These are phyloP conservation scores for Cordyceps cateniannulata DNA, from an alignment of 2,329 filamentous ascomycete species.

Conservation along the genomic window DNA sequence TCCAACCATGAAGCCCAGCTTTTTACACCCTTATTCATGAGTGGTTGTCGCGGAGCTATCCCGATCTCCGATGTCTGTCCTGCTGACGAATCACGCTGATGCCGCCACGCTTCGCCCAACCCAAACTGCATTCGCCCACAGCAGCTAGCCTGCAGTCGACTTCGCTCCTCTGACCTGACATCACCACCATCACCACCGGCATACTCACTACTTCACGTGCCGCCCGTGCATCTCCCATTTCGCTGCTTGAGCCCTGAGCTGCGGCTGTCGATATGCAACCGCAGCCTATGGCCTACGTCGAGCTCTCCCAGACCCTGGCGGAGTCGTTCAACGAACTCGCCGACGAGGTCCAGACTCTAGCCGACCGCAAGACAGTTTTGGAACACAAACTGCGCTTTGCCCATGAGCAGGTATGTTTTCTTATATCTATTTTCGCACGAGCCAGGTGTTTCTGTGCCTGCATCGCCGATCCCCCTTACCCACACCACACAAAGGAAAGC, in stretches of 20 bases:
- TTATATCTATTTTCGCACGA: not conserved
- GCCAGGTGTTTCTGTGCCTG: not conserved
- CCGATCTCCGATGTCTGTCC: slow-evolving; percentile 11
- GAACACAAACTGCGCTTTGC: slow-evolving; percentile 62
- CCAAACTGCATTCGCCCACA: not conserved
- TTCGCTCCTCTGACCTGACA: slow-evolving; percentile 4
- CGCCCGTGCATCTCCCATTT: not conserved
- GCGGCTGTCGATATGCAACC: slow-evolving; percentile 6
- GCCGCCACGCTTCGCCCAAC: not conserved
- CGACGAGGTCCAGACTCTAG: slow-evolving; percentile 57
- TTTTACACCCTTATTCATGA: not conserved
- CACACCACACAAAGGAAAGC: not conserved
- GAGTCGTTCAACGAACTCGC: slow-evolving; percentile 60
- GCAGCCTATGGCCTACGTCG: slow-evolving; percentile 31
- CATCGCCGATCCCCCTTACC: not conserved
- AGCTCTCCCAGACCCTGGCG: slow-evolving; percentile 49
- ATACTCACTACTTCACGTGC: not conserved
- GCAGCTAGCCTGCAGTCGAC: not conserved
- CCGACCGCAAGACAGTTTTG: slow-evolving; percentile 57
- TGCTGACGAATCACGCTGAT: slow-evolving; percentile 13
- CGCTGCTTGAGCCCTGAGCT: not conserved
- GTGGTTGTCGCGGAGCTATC: slow-evolving; percentile 12
- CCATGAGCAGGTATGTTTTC: slow-evolving; percentile 54
- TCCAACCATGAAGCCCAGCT: not conserved
- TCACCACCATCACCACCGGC: slow-evolving; percentile 2